Evolutionary conservation across 176 grass and related monocot genomes (phyloP).

Genomic region (Paspalum vaginatum): DNA sequence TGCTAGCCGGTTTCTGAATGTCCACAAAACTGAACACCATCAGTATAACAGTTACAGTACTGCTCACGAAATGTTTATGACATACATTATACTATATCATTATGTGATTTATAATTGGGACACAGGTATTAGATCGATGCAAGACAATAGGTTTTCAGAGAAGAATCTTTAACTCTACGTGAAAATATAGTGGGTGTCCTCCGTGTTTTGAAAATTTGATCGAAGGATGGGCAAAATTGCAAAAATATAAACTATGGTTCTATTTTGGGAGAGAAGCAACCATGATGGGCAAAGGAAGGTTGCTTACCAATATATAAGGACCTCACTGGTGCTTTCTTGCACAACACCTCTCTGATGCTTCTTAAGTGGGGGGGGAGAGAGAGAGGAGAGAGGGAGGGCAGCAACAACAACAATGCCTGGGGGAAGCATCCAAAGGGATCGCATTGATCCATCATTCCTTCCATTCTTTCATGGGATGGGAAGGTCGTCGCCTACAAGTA

Average conservation of each 20-base stretch:
- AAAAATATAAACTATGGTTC: slow-evolving; percentile 34
- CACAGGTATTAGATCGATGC: background rate
- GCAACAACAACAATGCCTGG: slow-evolving; percentile 42
- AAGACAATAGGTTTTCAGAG: slow-evolving; percentile 21
- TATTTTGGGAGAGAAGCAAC: slow-evolving; percentile 45
- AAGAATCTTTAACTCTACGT: background rate
- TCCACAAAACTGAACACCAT: slow-evolving; percentile 1
- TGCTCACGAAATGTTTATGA: background rate
- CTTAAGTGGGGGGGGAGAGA: background rate
- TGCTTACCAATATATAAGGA: slow-evolving; percentile 58
- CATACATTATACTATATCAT: background rate
- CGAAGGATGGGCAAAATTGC: slow-evolving; percentile 14
- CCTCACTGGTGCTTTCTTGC: slow-evolving; percentile 53
- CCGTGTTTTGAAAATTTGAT: slow-evolving; percentile 5
- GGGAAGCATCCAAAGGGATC: slow-evolving; percentile 83
- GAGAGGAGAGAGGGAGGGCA: slow-evolving; percentile 5
- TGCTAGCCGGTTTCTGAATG: slow-evolving; percentile 7
- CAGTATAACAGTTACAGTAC: background rate
- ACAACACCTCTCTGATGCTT: slow-evolving; percentile 46
- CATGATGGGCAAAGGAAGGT: slow-evolving; percentile 46
- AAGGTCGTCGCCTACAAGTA: background rate
- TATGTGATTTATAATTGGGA: background rate
- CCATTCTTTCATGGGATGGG: slow-evolving; percentile 28
- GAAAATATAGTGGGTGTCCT: background rate
- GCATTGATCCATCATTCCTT: slow-evolving; percentile 64